Evolutionary conservation across 371 early-diverging fungal genomes (phyloP), one percentile per base, ranked within the genome.

Genomic region (Haplosporangium sp.): DNA sequence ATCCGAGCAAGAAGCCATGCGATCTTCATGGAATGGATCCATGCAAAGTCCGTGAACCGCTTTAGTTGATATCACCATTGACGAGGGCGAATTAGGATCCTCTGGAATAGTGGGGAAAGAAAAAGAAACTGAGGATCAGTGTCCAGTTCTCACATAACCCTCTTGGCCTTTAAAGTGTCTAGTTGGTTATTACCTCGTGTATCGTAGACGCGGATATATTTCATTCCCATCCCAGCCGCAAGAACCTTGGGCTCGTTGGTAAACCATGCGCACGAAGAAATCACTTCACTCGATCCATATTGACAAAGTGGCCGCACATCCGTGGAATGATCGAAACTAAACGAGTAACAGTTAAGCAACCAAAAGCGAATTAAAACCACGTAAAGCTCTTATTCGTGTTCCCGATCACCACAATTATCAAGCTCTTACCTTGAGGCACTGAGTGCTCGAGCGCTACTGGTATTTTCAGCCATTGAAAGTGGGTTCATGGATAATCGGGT

Each of bases 181-280:
- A 13, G 12, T 14, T 20, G 21, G 45, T 29, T 73, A 82, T 7
- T 55, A 83, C 86, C 82, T 86, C 94, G 81, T 42, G 91, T 81
- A 80, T 95, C 95, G 69, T 87, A 94, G 1, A 90, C 85, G 14
- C 92, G 84, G 36, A 95, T 83, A 64, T 85, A 91, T 67, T 92
- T 94, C 65, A 82, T 69, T 6, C 89, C 91, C 91, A 94, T 92
- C 18, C 94, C 95, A 11, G 94, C 92, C 11, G 91, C 88, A 14
- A 94, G 74, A 40, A 84, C 77, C 8, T 82, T 86, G 6, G 87
- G 80, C 18, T 75, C 75, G 13, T 75, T 74, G 45, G 86, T 85
- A 13, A 90, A 84, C 96, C 95, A 95, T 2, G 89, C 85, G 42
- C 91, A 90, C 0, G 94, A 92, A 9, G 88, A 83, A 45, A 93